Evolutionary conservation across 2,329 filamentous ascomycete species (phyloP), one percentile per base, ranked within the genome.

Genomic region (Paraphaeosphaeria minitans): DNA sequence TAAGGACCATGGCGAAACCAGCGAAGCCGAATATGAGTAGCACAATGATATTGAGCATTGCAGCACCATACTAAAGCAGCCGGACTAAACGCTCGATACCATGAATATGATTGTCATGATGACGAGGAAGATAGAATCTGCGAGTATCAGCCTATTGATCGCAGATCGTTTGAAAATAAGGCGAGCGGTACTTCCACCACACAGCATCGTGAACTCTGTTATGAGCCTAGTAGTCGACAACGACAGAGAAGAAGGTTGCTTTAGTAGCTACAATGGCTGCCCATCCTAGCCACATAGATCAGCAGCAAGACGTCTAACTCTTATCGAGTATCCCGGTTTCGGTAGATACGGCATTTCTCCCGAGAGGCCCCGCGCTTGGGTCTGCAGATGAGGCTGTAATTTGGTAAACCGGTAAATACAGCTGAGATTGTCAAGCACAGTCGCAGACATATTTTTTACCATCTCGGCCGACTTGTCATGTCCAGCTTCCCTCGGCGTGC

Each of bases 141-240:
- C 12, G 21, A 35, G 5, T 10, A n/a, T 22, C 13, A 35, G 47
- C 46, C 29, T 46, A 14, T 21, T 4, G 8, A 41, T 14, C 4
- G 6, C 16, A 27, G 8, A 37, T 21, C 4, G 8, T 61, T 56
- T 13, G 58, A 59, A 33, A 49, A n/a, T 16, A 9, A 37, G 13
- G 16, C 13, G 13, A 12, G 58, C 51, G 29, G 67, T 52, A 27
- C 61, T 48, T 13, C 62, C 59, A 42, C 65, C 59, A 51, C 52
- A 39, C 27, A 56, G 39, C 35, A 35, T 50, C 39, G 55, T 48
- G 19, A 24, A 56, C 51, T 68, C 65, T n/a, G 61, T 52, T 16
- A 57, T 60, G 39, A 64, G 68, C 65, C 70, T 70, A 73, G 50
- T 62, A 73, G 16, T 60, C 29, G 27, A 73, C 63, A 2, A 66